A percentile compares a stretch with the other conserved stretches of the same genome.
Evolutionary conservation across 2,329 filamentous ascomycete genomes (phyloP).

Genomic region (Bipolaris zeicola): DNA sequence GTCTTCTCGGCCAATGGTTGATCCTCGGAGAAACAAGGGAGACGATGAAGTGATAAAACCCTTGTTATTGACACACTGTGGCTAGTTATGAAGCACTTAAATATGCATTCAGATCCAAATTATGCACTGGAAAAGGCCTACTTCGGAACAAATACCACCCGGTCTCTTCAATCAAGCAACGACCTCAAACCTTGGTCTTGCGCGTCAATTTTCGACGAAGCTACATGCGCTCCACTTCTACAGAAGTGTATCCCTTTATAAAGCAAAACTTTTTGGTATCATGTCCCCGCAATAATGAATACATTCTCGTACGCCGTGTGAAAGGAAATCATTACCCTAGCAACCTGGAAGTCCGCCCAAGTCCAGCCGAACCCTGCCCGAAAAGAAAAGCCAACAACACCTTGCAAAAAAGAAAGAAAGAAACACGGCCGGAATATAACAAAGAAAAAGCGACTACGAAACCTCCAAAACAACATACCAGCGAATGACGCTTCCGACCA

Average conservation of each 20-base stretch:
- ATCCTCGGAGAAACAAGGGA: too few relatives aligned
- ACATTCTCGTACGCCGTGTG: background rate
- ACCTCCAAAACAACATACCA: slow-evolving; percentile 30
- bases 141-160: too few relatives aligned
- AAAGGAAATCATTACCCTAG: background rate
- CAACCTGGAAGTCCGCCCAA: background rate
- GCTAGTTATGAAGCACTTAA: too few relatives aligned
- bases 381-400: background rate
- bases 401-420: background rate
- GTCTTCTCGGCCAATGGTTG: too few relatives aligned
- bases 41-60: too few relatives aligned
- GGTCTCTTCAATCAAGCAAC: too few relatives aligned
- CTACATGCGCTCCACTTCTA: background rate
- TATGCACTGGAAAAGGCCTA: too few relatives aligned
- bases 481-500: slow-evolving; percentile 32
- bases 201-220: too few relatives aligned
- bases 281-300: background rate
- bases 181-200: too few relatives aligned
- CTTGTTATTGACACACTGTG: too few relatives aligned
- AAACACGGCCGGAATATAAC: too few relatives aligned
- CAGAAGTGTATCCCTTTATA: background rate
- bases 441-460: slow-evolving; percentile 3
- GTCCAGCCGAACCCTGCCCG: background rate
- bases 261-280: background rate
- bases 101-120: too few relatives aligned